phyloP scores from a whole-genome alignment of 1,284 basidiomycete genomes.

The Cerrena zonata region DNA sequence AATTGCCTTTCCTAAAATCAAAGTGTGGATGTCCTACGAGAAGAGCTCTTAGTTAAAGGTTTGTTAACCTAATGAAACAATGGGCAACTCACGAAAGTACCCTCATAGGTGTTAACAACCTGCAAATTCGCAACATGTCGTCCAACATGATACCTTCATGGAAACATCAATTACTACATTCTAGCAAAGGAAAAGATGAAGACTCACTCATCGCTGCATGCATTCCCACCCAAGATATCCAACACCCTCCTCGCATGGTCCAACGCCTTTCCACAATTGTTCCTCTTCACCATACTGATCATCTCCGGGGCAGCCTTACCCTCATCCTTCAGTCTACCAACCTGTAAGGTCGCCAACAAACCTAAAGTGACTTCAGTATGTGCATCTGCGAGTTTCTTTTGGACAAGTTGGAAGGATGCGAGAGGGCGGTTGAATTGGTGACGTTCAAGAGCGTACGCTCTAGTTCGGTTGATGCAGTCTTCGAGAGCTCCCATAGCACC shows the following conservation, averaged over 20 bases:
- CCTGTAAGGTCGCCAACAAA: conserved; percentile 70
- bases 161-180: not conserved
- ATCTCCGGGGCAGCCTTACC: conserved; percentile 82
- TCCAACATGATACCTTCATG: conserved; percentile 77
- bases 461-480: conserved; percentile 77
- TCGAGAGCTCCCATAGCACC: conserved; percentile 93
- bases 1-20: conserved; percentile 88
- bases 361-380: conserved; percentile 81
- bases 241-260: conserved; percentile 74
- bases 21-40: conserved; percentile 71
- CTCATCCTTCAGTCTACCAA: conserved; percentile 85
- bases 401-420: conserved; percentile 91
- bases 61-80: not conserved
- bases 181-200: not conserved
- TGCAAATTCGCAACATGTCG: conserved; percentile 88
- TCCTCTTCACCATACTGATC: conserved; percentile 92
- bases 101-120: conserved; percentile 88
- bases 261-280: conserved; percentile 91
- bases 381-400: conserved; percentile 95
- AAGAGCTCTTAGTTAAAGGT: conserved; percentile 2
- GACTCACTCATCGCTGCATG: conserved; percentile 80
- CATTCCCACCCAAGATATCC: conserved; percentile 89
- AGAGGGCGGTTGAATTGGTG: conserved; percentile 87
- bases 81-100: conserved; percentile 44
- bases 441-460: conserved; percentile 83